A percentile compares a stretch with the other conserved stretches of the same genome.
These are phyloP conservation scores for Colletotrichum lindemuthianum DNA, from an alignment of 2,329 filamentous ascomycete genomes.

Conservation along the genomic window DNA sequence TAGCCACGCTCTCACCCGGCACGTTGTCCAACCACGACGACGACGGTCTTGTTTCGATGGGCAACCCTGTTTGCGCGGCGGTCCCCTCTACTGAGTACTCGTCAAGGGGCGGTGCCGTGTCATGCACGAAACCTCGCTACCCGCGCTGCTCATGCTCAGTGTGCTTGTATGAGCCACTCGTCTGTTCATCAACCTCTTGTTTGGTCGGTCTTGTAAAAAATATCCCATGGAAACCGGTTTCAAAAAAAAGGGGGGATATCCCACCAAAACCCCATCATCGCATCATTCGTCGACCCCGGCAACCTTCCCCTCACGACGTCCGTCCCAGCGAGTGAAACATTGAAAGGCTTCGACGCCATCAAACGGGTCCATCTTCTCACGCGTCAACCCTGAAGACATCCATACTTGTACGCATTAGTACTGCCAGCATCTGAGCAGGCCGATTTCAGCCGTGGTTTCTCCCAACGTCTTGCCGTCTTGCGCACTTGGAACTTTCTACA, in stretches of 20 bases:
- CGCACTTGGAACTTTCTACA: slow-evolving; percentile 5
- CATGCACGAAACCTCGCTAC: slow-evolving; percentile 33
- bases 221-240: slow-evolving; percentile 22
- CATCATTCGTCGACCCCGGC: slow-evolving; percentile 19
- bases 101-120: slow-evolving; percentile 23
- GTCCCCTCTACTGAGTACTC: slow-evolving; percentile 22
- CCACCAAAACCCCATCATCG: slow-evolving; percentile 16
- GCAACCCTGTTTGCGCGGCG: slow-evolving; percentile 19
- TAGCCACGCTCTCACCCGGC: slow-evolving; percentile 27
- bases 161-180: slow-evolving; percentile 15
- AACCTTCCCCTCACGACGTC: slow-evolving; percentile 1
- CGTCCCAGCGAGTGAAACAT: slow-evolving; percentile 10
- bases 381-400: slow-evolving; percentile 1
- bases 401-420: not conserved
- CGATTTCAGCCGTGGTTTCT: not conserved
- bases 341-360: slow-evolving; percentile 9
- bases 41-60: not conserved
- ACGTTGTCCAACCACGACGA: slow-evolving; percentile 26
- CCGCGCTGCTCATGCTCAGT: slow-evolving; percentile 9
- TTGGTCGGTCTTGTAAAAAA: slow-evolving; percentile 5
- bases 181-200: slow-evolving; percentile 28
- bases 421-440: not conserved
- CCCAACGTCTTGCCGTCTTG: not conserved
- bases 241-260: slow-evolving; percentile 14
- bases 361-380: slow-evolving; percentile 3